Percentiles rank a stretch among this genome's conserved stretches.
These are phyloP conservation scores for Sutorius australiensis DNA, from an alignment of 768 basidiomycete genomes.

Conservation along the genomic window DNA sequence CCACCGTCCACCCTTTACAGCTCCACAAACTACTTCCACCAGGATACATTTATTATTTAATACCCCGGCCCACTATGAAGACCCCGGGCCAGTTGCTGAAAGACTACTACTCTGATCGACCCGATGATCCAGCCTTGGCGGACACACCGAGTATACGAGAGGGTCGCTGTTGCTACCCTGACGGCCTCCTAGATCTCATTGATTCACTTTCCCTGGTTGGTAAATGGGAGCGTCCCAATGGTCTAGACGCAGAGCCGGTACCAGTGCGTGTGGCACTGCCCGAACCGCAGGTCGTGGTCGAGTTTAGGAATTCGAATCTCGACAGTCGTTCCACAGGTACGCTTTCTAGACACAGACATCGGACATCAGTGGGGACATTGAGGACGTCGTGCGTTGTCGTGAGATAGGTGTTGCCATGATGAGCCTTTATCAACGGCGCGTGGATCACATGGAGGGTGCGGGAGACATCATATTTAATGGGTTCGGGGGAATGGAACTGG, in stretches of 20 bases:
- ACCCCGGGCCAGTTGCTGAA: conserved; percentile 9
- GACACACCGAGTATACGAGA: not conserved
- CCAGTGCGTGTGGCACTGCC: not conserved
- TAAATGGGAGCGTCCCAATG: not conserved
- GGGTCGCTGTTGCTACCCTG: not conserved
- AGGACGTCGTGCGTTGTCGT: not conserved
- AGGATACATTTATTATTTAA: not conserved
- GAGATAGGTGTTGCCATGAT: not conserved
- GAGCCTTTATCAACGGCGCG: accelerated
- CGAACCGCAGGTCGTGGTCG: not conserved
- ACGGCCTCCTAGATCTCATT: not conserved
- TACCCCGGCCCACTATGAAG: not conserved
- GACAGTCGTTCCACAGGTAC: conserved; percentile 1
- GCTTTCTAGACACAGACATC: not conserved
- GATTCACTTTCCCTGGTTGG: not conserved
- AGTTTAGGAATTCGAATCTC: not conserved
- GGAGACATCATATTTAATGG: not conserved
- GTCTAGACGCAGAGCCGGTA: not conserved
- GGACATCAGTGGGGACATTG: not conserved
- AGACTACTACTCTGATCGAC: not conserved
- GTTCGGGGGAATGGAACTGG: not conserved
- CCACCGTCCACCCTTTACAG: not conserved
- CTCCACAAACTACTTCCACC: not conserved
- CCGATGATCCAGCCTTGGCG: not conserved
- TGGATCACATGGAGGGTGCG: not conserved